Percentiles rank a stretch among this genome's conserved stretches.
Conservation (phyloP, 352 stramenopile genomes). For the Blastocystis sp. region DNA sequence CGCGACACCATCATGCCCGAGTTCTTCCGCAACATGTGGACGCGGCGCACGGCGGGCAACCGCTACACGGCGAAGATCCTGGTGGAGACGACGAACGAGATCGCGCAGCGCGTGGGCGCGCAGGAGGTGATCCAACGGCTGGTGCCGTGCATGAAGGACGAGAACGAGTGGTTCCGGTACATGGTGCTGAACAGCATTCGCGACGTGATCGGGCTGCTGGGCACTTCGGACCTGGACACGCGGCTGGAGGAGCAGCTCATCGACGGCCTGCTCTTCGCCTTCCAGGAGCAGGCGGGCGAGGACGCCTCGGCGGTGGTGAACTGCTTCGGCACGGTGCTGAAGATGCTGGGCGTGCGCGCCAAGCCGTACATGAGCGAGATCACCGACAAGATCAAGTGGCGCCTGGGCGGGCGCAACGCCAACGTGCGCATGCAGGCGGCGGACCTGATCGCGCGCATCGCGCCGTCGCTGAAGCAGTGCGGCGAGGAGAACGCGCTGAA, state of each 20-base stretch:
- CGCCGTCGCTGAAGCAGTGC: slow-evolving; percentile 91
- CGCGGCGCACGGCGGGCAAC: slow-evolving; percentile 94
- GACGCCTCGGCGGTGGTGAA: slow-evolving; percentile 88
- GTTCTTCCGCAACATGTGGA: slow-evolving; percentile 99
- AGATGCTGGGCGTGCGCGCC: slow-evolving; percentile 89
- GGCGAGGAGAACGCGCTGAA: slow-evolving; percentile 96
- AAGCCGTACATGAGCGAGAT: slow-evolving; percentile 98
- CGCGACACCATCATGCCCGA: slow-evolving; percentile 93
- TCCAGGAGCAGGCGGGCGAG: slow-evolving; percentile 87
- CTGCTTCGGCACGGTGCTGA: slow-evolving; percentile 95
- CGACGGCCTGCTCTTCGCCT: slow-evolving; percentile 97
- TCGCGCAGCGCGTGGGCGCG: slow-evolving; percentile 81
- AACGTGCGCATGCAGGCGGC: slow-evolving; percentile 97
- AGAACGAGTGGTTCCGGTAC: slow-evolving; percentile 93
- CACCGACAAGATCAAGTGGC: slow-evolving; percentile 96
- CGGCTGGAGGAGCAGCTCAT: slow-evolving; percentile 97
- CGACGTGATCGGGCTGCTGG: slow-evolving; percentile 94
- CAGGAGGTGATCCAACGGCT: slow-evolving; percentile 94
- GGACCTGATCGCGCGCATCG: slow-evolving; percentile 74
- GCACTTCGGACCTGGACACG: slow-evolving; percentile 89
- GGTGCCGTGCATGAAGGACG: slow-evolving; percentile 98
- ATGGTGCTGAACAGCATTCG: slow-evolving; percentile 99
- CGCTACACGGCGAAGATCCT: slow-evolving; percentile 94
- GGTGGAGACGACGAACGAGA: slow-evolving; percentile 95
- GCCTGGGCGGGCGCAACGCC: slow-evolving; percentile 95